Conservation (phyloP, 2,329 filamentous ascomycete genomes). For the Colletotrichum cordylinicola region DNA sequence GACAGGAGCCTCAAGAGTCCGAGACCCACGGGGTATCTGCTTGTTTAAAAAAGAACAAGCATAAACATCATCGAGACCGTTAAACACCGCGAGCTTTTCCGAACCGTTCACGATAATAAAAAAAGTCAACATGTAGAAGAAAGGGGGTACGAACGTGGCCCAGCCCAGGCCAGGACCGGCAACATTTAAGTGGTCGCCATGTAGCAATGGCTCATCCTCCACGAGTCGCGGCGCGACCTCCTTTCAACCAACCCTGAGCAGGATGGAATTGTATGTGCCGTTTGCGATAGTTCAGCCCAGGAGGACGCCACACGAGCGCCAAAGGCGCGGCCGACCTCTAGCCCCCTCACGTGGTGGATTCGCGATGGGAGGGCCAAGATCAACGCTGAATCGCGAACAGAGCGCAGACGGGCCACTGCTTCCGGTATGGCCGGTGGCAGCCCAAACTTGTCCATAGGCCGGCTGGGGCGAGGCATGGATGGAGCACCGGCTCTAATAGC, state of each 20-base stretch:
- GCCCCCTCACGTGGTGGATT: background rate
- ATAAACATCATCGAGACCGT: background rate
- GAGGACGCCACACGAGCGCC: background rate
- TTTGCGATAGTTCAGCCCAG: background rate
- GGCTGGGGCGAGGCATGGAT: background rate
- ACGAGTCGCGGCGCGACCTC: background rate
- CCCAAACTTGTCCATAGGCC: background rate
- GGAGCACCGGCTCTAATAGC: background rate
- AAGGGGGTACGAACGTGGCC: background rate
- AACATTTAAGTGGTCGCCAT: background rate
- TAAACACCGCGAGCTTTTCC: background rate
- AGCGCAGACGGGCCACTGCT: background rate
- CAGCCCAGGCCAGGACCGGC: background rate
- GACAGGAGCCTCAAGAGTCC: background rate
- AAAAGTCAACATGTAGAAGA: background rate
- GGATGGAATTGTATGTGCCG: background rate
- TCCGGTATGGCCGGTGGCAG: background rate
- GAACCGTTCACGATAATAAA: background rate
- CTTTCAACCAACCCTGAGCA: background rate
- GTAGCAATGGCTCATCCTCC: background rate
- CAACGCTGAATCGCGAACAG: background rate
- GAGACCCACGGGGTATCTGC: background rate
- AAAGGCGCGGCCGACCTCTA: background rate
- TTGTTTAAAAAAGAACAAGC: background rate
- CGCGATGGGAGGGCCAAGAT: background rate